Evolutionary conservation across 2,329 filamentous ascomycete species (phyloP).

Genomic region (Colletotrichum sp.): DNA sequence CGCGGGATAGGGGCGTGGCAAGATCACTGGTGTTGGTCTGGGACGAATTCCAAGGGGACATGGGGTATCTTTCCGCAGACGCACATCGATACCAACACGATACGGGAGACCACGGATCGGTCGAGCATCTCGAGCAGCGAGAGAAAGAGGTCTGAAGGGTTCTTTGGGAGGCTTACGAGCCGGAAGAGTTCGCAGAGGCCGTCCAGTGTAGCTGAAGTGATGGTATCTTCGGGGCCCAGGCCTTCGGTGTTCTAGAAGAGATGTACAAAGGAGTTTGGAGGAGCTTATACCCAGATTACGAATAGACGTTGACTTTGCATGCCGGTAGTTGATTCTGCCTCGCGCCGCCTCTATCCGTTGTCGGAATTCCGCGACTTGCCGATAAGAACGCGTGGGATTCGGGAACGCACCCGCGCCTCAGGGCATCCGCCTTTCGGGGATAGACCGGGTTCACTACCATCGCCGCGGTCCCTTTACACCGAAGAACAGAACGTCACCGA

Average conservation of each 20-base stretch:
- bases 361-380: neutral
- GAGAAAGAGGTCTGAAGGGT: constrained; percentile 34
- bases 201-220: constrained; percentile 33
- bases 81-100: constrained; percentile 50
- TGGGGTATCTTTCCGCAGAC: constrained; percentile 58
- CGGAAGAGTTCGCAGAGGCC: constrained; percentile 34
- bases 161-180: constrained; percentile 39
- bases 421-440: neutral
- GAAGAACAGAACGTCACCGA: constrained; percentile 8
- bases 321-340: neutral
- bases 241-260: neutral
- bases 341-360: neutral
- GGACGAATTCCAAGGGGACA: constrained; percentile 56
- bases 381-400: neutral
- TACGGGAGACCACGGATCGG: constrained; percentile 40
- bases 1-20: constrained; percentile 42
- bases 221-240: constrained; percentile 1
- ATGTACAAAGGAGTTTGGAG: neutral
- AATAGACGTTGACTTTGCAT: neutral
- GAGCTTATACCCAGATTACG: neutral
- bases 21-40: constrained; percentile 63
- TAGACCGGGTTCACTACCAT: neutral
- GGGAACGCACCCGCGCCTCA: neutral
- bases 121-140: constrained; percentile 39
- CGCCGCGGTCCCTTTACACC: constrained; percentile 7